Percentiles rank a stretch among this genome's conserved stretches.
phyloP scores from a whole-genome alignment of 495 filamentous ascomycete genomes.

The Trichoderma gamsii region DNA sequence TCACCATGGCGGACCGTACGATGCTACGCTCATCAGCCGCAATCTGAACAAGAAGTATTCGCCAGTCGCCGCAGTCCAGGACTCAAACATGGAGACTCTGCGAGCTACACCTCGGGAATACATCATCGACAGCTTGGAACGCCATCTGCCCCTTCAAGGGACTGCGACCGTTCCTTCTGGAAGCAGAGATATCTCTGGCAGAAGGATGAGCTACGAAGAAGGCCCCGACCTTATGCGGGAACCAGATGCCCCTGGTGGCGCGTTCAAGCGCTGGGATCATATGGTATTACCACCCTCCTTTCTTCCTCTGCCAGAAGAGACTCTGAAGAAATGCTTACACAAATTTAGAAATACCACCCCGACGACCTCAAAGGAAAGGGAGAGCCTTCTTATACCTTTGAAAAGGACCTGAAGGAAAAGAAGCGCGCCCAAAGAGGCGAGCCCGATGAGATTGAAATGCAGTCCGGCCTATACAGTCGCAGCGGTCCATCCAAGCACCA shows the following conservation, averaged over 20 bases:
- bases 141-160: constrained; percentile 80
- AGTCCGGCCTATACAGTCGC: constrained; percentile 20
- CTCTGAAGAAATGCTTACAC: constrained; percentile 17
- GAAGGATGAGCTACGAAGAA: constrained; percentile 74
- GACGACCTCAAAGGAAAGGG: constrained; percentile 76
- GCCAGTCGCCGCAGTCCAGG: constrained; percentile 72
- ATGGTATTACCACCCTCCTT: constrained; percentile 46
- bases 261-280: constrained; percentile 61
- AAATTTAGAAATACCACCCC: constrained; percentile 57
- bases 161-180: constrained; percentile 72
- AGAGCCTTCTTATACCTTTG: constrained; percentile 65
- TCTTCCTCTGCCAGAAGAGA: background rate
- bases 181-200: constrained; percentile 55
- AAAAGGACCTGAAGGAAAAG: constrained; percentile 53
- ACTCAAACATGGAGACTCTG: constrained; percentile 70
- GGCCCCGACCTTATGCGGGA: constrained; percentile 80
- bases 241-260: constrained; percentile 47
- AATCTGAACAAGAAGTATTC: constrained; percentile 57
- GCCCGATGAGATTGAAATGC: constrained; percentile 37
- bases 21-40: constrained; percentile 67
- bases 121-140: constrained; percentile 64
- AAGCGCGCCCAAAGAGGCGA: constrained; percentile 22
- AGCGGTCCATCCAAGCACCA: constrained; percentile 19
- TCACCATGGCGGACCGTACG: constrained; percentile 91
- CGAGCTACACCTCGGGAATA: constrained; percentile 78